Percentiles rank a stretch among this genome's conserved stretches.
phyloP scores from a whole-genome alignment of 768 basidiomycete species.

The Hemileccinum rubropunctum region DNA sequence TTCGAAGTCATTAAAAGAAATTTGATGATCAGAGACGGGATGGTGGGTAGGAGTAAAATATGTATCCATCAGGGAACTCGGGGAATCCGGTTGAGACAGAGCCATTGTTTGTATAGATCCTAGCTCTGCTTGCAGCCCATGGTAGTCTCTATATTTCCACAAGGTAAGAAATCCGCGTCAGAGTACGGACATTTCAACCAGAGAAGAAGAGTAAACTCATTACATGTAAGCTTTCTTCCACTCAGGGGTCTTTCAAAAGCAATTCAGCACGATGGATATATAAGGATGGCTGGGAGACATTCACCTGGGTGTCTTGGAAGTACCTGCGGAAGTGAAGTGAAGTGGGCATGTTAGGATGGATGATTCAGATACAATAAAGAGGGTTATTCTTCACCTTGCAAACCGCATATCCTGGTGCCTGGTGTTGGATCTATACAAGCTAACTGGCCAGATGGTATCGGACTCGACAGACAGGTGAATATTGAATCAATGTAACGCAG shows the following conservation, averaged over 20 bases:
- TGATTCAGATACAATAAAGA: too few species aligned
- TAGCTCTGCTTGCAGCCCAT: conserved; percentile 69
- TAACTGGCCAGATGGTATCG: neutral
- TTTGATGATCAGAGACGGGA: neutral
- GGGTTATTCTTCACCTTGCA: neutral
- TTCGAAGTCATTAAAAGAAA: neutral
- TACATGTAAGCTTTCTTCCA: conserved; percentile 37
- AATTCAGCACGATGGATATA: neutral
- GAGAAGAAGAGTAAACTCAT: neutral
- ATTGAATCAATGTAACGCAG: neutral
- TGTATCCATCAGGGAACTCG: neutral
- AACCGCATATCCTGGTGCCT: neutral
- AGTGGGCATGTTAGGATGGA: neutral
- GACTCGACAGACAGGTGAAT: neutral
- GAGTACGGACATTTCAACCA: neutral
- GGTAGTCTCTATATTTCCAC: conserved; percentile 55
- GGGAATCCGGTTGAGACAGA: conserved; percentile 21
- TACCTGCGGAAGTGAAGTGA: conserved; percentile 41
- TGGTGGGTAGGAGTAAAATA: neutral
- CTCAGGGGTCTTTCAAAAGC: conserved; percentile 55
- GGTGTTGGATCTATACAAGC: neutral
- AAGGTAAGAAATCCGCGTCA: neutral
- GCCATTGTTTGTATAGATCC: conserved; percentile 43
- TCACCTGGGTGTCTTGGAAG: conserved; percentile 65
- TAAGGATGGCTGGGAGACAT: neutral